A percentile compares a stretch with the other conserved stretches of the same genome.
Conservation (phyloP, 2,329 filamentous ascomycete genomes). For the Xylariaceae sp. region DNA sequence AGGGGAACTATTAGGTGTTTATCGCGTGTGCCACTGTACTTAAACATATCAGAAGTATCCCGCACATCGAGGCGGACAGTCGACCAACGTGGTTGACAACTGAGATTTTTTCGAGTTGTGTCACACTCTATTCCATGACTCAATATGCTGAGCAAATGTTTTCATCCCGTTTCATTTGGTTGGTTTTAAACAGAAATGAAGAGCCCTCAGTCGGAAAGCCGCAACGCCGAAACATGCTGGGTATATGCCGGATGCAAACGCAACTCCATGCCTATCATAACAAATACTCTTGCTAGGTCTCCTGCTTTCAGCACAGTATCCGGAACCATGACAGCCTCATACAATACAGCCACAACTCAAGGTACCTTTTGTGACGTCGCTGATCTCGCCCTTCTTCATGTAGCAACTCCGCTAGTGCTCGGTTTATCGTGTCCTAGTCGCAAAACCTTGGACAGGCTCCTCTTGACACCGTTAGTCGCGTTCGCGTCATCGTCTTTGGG, state of each 20-base stretch:
- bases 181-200: background rate
- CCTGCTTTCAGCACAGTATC: background rate
- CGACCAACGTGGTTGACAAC: too few relatives aligned
- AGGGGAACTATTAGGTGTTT: too few relatives aligned
- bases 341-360: background rate
- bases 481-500: constrained; percentile 18
- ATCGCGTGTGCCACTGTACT: too few relatives aligned
- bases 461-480: constrained; percentile 30
- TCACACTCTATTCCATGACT: too few relatives aligned
- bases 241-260: constrained; percentile 5
- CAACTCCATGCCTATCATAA: constrained; percentile 1
- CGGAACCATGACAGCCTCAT: constrained; percentile 1
- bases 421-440: constrained; percentile 31
- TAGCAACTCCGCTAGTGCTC: background rate
- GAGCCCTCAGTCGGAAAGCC: background rate
- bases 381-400: background rate
- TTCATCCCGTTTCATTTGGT: too few relatives aligned
- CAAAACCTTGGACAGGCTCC: constrained; percentile 35
- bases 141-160: too few relatives aligned
- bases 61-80: too few relatives aligned
- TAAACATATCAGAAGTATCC: too few relatives aligned
- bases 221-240: constrained; percentile 4
- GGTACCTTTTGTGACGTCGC: background rate
- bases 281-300: background rate
- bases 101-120: too few relatives aligned